Base-by-base conservation (phyloP, 139 green algal species). In the Chlorokybus atmophyticus region DNA sequence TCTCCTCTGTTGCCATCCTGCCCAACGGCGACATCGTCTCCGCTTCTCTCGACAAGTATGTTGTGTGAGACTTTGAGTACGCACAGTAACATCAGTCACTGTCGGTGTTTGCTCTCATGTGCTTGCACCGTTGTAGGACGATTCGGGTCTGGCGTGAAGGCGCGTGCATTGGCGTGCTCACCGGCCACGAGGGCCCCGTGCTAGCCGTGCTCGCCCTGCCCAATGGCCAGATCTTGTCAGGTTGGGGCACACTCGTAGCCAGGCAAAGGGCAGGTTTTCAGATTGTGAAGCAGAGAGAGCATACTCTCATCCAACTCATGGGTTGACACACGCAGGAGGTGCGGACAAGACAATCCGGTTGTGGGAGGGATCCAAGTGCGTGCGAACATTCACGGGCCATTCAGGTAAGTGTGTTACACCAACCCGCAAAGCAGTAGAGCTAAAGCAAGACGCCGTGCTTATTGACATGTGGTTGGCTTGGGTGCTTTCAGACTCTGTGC, bases 151-250 rank as follows among this genome's bases (percentile, higher is more conserved):
- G 88, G 88, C 42, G 60, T 1, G 67, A 40, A 8, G 75, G 71
- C 30, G 54, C 67, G 29, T 76, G 55, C 59, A 51, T 38, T 3
- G 42, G 71, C 40, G 25, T 74, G 7, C 57, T 95, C 50, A 26
- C 65, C 27, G 87, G 76, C 2, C 88, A 96, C 57, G 63, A 83
- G 29, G 83, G 76, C 3, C 71, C 88, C 2, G 84, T 96, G 41
- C 73, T 80, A 29, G 69, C 62, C 62, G 60, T 87, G 39, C 41
- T 75, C 3, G 67, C 75, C 7, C 67, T 88, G n/a, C 66, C 75
- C 14, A 58, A 53, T 17, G 84, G 83, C 4, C 66, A 82, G 31
- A 30, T 96, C 3, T 32, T 90, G 3, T 83, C 82, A 10, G 87
- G 65, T 70, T 44, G 10, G 10, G 35, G 35, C 35, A 14, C 10